Evolutionary conservation across 345 rosid species (phyloP).

Genomic region (Gossypium bickii): DNA sequence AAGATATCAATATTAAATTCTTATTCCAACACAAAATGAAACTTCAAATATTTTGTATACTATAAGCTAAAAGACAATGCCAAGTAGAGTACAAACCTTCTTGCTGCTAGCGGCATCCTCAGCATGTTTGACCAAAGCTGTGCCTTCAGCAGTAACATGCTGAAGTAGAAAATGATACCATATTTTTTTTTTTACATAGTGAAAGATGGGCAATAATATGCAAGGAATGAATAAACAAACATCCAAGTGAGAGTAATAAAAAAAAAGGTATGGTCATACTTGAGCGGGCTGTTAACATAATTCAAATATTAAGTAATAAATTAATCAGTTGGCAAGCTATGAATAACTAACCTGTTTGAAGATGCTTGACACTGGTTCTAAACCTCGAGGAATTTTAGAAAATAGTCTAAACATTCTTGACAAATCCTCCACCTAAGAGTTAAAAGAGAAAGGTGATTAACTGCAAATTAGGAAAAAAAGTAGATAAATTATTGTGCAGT

Average conservation of each 20-base stretch:
- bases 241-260: background rate
- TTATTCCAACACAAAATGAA: background rate
- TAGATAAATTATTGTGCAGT: constrained; percentile 6
- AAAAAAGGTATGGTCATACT: background rate
- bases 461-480: background rate
- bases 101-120: constrained; percentile 56
- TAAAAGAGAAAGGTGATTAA: background rate
- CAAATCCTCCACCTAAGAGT: constrained; percentile 58
- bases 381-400: constrained; percentile 44
- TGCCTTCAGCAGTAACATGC: constrained; percentile 73
- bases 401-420: constrained; percentile 74
- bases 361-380: constrained; percentile 53
- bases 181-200: background rate
- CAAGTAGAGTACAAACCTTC: constrained; percentile 24
- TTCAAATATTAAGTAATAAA: background rate
- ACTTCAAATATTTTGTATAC: background rate
- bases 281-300: background rate
- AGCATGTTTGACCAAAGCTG: constrained; percentile 61
- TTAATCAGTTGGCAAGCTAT: background rate
- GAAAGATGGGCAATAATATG: background rate
- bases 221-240: background rate
- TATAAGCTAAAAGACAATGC: background rate
- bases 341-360: constrained; percentile 50
- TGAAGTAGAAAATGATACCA: constrained; percentile 16
- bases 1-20: background rate